Evolutionary conservation across 345 rosid genomes (phyloP), one percentile per base, ranked within the genome.

Genomic region (Citrus sp.): DNA sequence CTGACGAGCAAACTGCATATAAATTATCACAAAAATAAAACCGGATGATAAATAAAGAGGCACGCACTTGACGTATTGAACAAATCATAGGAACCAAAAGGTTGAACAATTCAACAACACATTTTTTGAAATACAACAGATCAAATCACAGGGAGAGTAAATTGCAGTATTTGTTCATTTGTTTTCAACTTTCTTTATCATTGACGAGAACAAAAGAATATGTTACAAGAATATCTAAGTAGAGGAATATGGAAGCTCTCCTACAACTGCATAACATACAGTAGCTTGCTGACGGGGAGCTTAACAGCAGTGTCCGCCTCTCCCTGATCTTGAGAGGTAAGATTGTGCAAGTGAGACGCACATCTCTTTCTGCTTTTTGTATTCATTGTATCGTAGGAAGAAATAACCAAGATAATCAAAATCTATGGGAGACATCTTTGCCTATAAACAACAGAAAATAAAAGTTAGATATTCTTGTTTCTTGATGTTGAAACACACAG

Each of bases 381-480:
- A 96, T 84, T 96, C 99, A 12, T 89, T 85, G 86, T 94, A 96
- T 32, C 97, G 88, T 77, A 94, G 83, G 86, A 92, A 94, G 91
- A 90, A 96, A 84, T 91, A 96, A 30, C 88, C 85, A 40, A 94
- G 79, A 80, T 96, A 96, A 82, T 96, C 94, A 35, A 96, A 96
- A 19, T 91, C 91, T 32, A 94, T 91, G 0, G 98, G 97, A 14
- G 99, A 96, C 98, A 91, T 92, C 88, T 83, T 94, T 64, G 98
- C 99, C 98, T 96, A 85, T 56, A 21, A 21, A 72, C 56, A 65
- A 77, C 66, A 19, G 13, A 72, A 25, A 59, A 42, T 18, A 40
- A 51, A 25, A 38, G 27, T 7, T 65, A 30, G 73, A 2, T 61
- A 65, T 12, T 67, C 60, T 9, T 55, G 32, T 78, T 64, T 24